Conservation (phyloP, 1,284 basidiomycete species). For the Malassezia brasiliensis region DNA sequence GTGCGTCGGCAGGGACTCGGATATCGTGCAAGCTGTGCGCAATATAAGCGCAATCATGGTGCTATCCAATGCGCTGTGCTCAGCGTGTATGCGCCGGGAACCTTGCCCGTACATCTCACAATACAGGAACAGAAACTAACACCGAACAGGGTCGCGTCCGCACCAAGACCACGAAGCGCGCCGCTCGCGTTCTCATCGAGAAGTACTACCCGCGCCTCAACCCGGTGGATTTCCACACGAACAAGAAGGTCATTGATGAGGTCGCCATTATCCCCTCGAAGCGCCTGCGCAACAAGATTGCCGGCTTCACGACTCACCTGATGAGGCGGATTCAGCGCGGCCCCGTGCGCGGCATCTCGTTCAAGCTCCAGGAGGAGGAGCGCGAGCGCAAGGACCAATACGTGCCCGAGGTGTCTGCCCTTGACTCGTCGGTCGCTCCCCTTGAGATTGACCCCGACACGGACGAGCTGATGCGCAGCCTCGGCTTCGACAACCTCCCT, state of each 20-base stretch:
- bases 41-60: no score
- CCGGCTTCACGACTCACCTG: constrained; percentile 98
- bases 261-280: constrained; percentile 94
- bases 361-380: constrained; percentile 99
- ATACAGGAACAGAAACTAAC: constrained; percentile 5
- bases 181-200: constrained; percentile 97
- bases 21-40: no score
- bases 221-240: constrained; percentile 57
- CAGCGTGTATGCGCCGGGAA: no score
- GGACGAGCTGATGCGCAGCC: constrained; percentile 45
- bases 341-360: constrained; percentile 99
- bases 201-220: constrained; percentile 65
- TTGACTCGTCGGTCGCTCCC: constrained; percentile 42
- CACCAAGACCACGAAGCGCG: constrained; percentile 99
- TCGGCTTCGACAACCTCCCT: constrained; percentile 47
- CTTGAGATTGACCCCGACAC: constrained; percentile 49
- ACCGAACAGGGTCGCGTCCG: constrained; percentile 81
- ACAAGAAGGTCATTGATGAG: constrained; percentile 95
- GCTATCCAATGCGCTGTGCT: no score
- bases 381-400: constrained; percentile 74
- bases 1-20: background rate
- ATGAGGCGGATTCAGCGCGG: constrained; percentile 99
- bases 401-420: constrained; percentile 48
- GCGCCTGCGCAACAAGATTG: constrained; percentile 98
- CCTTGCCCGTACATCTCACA: background rate